Evolutionary conservation across 345 rosid species (phyloP).

Genomic region (Jatropha curcas): DNA sequence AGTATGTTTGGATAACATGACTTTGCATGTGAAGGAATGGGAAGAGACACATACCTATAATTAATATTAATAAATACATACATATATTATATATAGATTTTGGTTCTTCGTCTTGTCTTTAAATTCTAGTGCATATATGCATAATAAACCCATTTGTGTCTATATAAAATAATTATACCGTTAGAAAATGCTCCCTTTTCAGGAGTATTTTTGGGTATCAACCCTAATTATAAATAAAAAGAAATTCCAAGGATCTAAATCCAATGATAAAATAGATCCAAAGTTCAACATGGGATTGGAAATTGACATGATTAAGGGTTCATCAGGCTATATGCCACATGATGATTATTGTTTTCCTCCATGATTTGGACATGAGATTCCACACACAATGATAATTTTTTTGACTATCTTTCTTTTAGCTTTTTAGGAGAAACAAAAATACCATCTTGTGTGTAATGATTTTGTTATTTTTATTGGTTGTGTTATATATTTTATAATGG

Average conservation of each 20-base stretch:
- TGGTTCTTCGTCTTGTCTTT: constrained; percentile 19
- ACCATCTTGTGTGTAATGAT: neutral
- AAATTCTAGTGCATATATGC: neutral
- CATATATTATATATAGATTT: neutral
- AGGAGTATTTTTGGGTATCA: neutral
- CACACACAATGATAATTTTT: constrained; percentile 12
- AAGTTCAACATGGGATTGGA: constrained; percentile 21
- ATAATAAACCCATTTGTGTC: neutral
- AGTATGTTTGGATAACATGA: constrained; percentile 33
- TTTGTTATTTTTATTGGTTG: too few species aligned
- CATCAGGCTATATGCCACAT: constrained; percentile 9
- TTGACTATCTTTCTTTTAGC: constrained; percentile 6
- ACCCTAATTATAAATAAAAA: neutral
- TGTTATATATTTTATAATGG: too few species aligned
- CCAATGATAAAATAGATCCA: constrained; percentile 26
- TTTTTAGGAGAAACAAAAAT: neutral
- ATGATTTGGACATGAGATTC: constrained; percentile 28
- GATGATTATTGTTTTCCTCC: constrained; percentile 13
- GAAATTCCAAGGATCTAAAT: constrained; percentile 26
- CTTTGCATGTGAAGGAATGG: constrained; percentile 45
- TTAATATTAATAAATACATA: too few species aligned
- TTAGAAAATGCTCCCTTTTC: neutral
- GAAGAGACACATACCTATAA: neutral
- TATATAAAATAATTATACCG: neutral
- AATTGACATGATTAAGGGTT: constrained; percentile 6